A percentile compares a stretch with the other conserved stretches of the same genome.
phyloP scores from a whole-genome alignment of 2,329 filamentous ascomycete genomes.

The Aspergillus eucalypticola region DNA sequence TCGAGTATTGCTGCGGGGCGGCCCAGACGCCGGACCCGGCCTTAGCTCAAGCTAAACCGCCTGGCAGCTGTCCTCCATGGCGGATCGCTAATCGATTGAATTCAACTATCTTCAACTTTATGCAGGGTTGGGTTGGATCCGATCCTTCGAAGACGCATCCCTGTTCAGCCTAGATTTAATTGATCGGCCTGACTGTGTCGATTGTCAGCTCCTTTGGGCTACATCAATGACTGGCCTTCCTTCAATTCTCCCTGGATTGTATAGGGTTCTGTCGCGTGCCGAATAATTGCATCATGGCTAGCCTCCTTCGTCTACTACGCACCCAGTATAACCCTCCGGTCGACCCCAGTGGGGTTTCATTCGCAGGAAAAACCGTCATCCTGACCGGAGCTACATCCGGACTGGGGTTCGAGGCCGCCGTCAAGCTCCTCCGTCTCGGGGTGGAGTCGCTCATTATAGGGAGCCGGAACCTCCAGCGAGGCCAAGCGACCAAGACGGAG shows the following conservation, averaged over 20 bases:
- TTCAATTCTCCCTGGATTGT: not conserved
- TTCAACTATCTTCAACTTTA: not conserved
- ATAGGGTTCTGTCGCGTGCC: not conserved
- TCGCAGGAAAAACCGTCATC: constrained; percentile 50
- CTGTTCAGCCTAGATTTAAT: not conserved
- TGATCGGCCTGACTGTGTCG: not conserved
- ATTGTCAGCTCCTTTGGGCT: not conserved
- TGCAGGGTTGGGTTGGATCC: not conserved
- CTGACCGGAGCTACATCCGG: constrained; percentile 55
- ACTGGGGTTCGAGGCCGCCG: constrained; percentile 52
- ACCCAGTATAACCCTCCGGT: constrained; percentile 37
- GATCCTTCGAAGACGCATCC: not conserved
- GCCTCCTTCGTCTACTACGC: constrained; percentile 32
- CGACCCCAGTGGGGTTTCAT: constrained; percentile 39
- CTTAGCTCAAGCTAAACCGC: constrained; percentile 3
- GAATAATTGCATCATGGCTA: constrained; percentile 25
- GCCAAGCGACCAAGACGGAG: constrained; percentile 42
- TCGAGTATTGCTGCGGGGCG: constrained; percentile 12
- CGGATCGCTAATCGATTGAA: not conserved
- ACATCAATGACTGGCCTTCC: not conserved
- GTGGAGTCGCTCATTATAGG: constrained; percentile 49
- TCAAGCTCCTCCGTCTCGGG: constrained; percentile 48
- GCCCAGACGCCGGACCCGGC: constrained; percentile 16
- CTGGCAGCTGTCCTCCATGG: not conserved
- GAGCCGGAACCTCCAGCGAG: constrained; percentile 47